A percentile compares a stretch with the other conserved stretches of the same genome.
phyloP scores from a whole-genome alignment of 1,139 yeast species.

The Taiozyma sp. region DNA sequence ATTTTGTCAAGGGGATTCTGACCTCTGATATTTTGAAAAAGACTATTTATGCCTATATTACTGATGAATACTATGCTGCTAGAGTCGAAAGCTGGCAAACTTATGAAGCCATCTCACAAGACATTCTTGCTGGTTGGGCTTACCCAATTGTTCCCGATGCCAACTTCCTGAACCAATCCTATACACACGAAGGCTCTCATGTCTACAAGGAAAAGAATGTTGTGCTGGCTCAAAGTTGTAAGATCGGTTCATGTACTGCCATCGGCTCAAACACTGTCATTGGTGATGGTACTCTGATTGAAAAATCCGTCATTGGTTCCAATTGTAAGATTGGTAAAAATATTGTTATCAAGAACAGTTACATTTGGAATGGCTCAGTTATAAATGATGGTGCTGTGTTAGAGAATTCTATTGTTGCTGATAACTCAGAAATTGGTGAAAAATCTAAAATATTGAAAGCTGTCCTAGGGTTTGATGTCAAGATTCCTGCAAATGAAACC shows the following conservation, averaged over 20 bases:
- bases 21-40: constrained; percentile 88
- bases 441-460: constrained; percentile 53
- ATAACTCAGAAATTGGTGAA: constrained; percentile 47
- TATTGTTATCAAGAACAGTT: constrained; percentile 64
- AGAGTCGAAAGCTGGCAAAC: constrained; percentile 94
- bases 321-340: constrained; percentile 79
- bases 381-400: constrained; percentile 63
- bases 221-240: constrained; percentile 88
- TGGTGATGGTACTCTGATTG: constrained; percentile 48
- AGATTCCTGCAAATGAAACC: constrained; percentile 46
- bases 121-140: constrained; percentile 84
- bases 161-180: constrained; percentile 68
- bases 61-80: constrained; percentile 72
- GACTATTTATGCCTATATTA: constrained; percentile 82
- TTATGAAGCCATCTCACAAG: constrained; percentile 88
- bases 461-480: constrained; percentile 75
- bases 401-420: constrained; percentile 64
- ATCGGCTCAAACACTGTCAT: constrained; percentile 72
- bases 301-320: constrained; percentile 76
- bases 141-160: constrained; percentile 90
- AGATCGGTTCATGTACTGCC: constrained; percentile 66
- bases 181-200: constrained; percentile 75
- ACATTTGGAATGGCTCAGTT: constrained; percentile 77
- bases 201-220: constrained; percentile 82
- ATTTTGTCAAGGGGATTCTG: constrained; percentile 86